Percentiles rank a stretch among this genome's conserved stretches.
phyloP scores from a whole-genome alignment of 2,329 filamentous ascomycete genomes.

The Diaporthe capsici region DNA sequence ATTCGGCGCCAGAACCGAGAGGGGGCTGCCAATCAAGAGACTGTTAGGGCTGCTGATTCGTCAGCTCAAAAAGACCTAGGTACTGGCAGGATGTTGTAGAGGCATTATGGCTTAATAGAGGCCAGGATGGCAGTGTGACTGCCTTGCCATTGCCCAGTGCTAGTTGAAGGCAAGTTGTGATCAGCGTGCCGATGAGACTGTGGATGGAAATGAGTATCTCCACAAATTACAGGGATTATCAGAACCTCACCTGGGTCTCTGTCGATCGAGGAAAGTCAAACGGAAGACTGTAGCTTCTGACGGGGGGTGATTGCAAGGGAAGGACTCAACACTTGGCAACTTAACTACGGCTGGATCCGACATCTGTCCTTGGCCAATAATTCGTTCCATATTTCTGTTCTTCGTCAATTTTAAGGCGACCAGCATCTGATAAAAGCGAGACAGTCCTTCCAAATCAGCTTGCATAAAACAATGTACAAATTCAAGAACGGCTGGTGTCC shows the following conservation, averaged over 20 bases:
- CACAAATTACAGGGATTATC: not conserved
- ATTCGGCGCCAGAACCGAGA: constrained; percentile 8
- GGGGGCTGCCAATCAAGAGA: not conserved
- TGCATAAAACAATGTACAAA: no score
- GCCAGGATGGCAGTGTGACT: not conserved
- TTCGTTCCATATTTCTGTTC: not conserved
- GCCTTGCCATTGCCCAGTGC: not conserved
- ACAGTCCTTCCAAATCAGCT: not conserved
- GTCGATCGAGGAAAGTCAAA: not conserved
- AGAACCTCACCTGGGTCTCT: not conserved
- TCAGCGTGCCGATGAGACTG: not conserved
- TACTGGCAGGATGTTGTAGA: not conserved
- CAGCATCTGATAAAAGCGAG: not conserved
- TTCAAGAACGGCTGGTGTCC: no score
- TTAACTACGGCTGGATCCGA: constrained; percentile 6
- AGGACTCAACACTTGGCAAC: not conserved
- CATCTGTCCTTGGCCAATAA: not conserved
- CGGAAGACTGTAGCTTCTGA: not conserved
- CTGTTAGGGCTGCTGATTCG: not conserved
- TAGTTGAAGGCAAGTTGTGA: not conserved
- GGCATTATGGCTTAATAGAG: not conserved
- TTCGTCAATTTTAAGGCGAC: not conserved
- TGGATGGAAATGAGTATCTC: not conserved
- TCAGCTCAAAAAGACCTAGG: not conserved
- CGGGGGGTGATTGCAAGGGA: not conserved